phyloP scores from a whole-genome alignment of 345 rosid genomes.

The Adansonia digitata region DNA sequence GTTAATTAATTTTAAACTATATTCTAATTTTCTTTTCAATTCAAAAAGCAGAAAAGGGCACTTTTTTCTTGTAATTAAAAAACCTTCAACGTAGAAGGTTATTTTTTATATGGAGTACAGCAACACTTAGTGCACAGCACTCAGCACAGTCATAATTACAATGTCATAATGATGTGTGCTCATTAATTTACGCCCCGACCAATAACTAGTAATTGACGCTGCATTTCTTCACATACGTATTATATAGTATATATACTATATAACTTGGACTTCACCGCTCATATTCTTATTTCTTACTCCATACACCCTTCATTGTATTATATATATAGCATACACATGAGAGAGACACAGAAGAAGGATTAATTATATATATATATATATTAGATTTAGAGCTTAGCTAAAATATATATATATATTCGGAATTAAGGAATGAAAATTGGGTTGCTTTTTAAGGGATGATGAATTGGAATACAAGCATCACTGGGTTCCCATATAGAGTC shows the following conservation, averaged over 20 bases:
- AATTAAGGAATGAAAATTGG: conserved; percentile 8
- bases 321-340: not conserved
- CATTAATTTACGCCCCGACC: not conserved
- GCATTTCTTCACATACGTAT: too few relatives aligned
- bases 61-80: not conserved
- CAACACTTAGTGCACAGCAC: conserved; percentile 4
- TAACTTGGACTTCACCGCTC: not conserved
- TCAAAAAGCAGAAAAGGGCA: not conserved
- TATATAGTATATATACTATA: too few relatives aligned
- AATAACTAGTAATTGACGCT: not conserved
- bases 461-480: conserved; percentile 31
- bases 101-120: not conserved
- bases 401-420: too few relatives aligned
- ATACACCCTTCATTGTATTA: not conserved
- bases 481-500: not conserved
- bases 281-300: not conserved
- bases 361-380: not conserved
- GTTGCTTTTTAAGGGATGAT: conserved; percentile 27
- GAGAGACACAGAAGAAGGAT: not conserved
- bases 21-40: not conserved
- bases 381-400: too few relatives aligned
- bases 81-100: not conserved
- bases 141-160: conserved; percentile 1
- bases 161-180: not conserved
- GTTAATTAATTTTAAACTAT: not conserved